Evolutionary conservation across 371 early-diverging fungal species (phyloP).

Genomic region (Mucor racemosus): DNA sequence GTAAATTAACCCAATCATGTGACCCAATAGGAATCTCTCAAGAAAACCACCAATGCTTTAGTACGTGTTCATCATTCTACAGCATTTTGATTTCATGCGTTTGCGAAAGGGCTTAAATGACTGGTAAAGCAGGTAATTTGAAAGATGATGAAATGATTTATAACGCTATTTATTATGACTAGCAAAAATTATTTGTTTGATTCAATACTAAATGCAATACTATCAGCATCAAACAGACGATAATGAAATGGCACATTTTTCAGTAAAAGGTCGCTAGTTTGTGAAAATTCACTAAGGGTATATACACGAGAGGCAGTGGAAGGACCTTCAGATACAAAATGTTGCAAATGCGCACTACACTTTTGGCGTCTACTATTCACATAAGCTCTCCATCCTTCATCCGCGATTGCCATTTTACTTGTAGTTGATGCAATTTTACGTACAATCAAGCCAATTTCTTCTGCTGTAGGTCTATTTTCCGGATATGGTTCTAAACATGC

Average conservation of each 20-base stretch:
- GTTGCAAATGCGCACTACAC: slow-evolving; percentile 8
- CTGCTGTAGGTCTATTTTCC: slow-evolving; percentile 13
- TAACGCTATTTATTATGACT: too few species aligned
- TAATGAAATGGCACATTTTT: slow-evolving; percentile 24
- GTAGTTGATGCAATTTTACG: slow-evolving; percentile 54
- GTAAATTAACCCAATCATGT: too few species aligned
- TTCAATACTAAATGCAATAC: slow-evolving; percentile 15
- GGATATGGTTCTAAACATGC: slow-evolving; percentile 19
- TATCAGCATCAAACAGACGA: slow-evolving; percentile 20
- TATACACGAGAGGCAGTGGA: slow-evolving; percentile 23
- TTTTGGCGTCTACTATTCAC: slow-evolving; percentile 20
- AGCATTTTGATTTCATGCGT: too few species aligned
- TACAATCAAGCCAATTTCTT: slow-evolving; percentile 34
- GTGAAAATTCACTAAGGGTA: slow-evolving; percentile 20
- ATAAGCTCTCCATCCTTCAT: slow-evolving; percentile 22
- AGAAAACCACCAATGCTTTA: too few species aligned
- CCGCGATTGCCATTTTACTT: slow-evolving; percentile 7
- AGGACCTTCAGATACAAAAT: slow-evolving; percentile 7
- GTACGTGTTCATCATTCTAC: too few species aligned
- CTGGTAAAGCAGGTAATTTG: too few species aligned
- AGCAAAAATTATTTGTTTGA: background rate
- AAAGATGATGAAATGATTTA: too few species aligned
- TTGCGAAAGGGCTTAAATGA: too few species aligned
- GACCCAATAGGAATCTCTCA: too few species aligned
- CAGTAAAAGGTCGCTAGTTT: slow-evolving; percentile 11